phyloP scores from a whole-genome alignment of 2,329 filamentous ascomycete genomes.

The Colletotrichum tanaceti region DNA sequence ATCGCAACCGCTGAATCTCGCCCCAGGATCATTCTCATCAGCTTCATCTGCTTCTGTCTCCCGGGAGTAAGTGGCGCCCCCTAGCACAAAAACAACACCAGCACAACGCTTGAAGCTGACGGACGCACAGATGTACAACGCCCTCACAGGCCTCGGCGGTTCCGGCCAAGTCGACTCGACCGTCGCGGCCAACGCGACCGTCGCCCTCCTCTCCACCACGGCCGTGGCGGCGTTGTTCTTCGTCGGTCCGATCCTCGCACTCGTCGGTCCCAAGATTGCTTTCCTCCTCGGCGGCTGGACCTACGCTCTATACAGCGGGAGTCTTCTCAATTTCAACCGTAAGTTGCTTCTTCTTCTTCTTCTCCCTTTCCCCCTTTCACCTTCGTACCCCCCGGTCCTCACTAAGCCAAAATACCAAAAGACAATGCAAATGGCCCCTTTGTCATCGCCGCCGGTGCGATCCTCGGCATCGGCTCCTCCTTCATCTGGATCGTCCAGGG shows the following conservation, averaged over 20 bases:
- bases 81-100: too few relatives aligned
- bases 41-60: slow-evolving; percentile 61
- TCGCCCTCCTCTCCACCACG: slow-evolving; percentile 56
- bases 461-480: slow-evolving; percentile 58
- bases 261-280: slow-evolving; percentile 55
- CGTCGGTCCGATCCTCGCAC: slow-evolving; percentile 57
- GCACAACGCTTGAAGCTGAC: too few relatives aligned
- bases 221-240: slow-evolving; percentile 57
- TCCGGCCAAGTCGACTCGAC: slow-evolving; percentile 58
- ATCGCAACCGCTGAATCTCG: slow-evolving; percentile 4
- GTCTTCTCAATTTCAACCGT: slow-evolving; percentile 57
- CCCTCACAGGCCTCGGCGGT: slow-evolving; percentile 57
- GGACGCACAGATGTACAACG: slow-evolving; percentile 59
- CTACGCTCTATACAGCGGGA: slow-evolving; percentile 58
- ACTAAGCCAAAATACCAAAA: slow-evolving; percentile 50
- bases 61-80: slow-evolving; percentile 52
- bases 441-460: slow-evolving; percentile 57
- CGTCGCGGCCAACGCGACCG: slow-evolving; percentile 59
- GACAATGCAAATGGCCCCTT: slow-evolving; percentile 54
- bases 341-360: slow-evolving; percentile 48
- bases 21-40: slow-evolving; percentile 55
- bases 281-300: slow-evolving; percentile 59
- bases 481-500: slow-evolving; percentile 61
- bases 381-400: background rate
- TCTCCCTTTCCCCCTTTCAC: slow-evolving; percentile 51